Evolutionary conservation across 176 grass and related monocot genomes (phyloP).

Genomic region (Alloteropsis semialata): DNA sequence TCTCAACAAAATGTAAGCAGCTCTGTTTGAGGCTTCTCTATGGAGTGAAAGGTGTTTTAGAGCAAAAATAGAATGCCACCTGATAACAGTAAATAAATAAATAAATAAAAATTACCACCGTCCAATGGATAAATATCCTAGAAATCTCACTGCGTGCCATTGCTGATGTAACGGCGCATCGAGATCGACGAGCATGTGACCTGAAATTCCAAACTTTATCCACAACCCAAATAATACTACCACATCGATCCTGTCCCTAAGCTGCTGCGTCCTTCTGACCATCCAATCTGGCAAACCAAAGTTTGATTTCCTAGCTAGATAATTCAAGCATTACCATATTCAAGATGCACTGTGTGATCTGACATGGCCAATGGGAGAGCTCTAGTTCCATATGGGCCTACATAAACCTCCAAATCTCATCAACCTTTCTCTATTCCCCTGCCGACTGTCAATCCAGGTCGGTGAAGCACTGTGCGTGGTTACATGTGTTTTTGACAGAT

Average conservation of each 20-base stretch:
- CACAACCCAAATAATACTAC: neutral
- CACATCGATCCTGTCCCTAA: neutral
- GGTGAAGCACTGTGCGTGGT: constrained; percentile 16
- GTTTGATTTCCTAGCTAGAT: neutral
- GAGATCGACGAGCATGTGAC: constrained; percentile 43
- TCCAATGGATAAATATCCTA: neutral
- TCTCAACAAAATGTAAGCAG: neutral
- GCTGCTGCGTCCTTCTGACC: constrained; percentile 15
- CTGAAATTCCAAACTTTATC: constrained; percentile 45
- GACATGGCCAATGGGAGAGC: constrained; percentile 8
- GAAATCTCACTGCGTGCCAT: neutral
- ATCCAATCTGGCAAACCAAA: neutral
- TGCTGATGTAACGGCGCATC: constrained; percentile 34
- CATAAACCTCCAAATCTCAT: neutral
- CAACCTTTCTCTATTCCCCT: neutral
- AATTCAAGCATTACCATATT: neutral
- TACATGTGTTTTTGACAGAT: constrained; percentile 27
- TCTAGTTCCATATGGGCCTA: neutral
- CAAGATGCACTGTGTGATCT: neutral
- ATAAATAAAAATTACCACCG: constrained; percentile 3
- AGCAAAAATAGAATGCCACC: neutral
- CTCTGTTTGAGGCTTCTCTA: neutral
- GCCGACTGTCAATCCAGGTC: neutral
- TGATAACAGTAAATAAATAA: neutral
- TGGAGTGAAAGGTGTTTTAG: neutral